phyloP scores from a whole-genome alignment of 2,329 filamentous ascomycete species.

The Colletotrichum agaves region DNA sequence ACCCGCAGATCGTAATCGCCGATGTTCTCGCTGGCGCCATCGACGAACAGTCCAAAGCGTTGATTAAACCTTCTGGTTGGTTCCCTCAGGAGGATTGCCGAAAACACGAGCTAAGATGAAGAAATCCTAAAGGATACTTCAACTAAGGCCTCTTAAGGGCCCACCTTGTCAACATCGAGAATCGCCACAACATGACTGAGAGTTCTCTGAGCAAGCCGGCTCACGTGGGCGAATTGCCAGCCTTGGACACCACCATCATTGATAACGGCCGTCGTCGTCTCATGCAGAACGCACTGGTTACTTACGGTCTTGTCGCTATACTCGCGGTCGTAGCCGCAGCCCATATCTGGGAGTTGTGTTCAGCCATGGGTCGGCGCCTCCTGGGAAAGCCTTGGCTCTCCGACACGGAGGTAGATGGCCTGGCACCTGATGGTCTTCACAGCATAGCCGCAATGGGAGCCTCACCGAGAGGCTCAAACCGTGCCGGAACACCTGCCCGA shows the following conservation, averaged over 20 bases:
- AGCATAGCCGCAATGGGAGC: not conserved
- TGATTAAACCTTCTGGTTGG: not conserved
- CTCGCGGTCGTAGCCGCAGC: not conserved
- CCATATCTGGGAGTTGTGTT: not conserved
- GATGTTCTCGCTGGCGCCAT: not conserved
- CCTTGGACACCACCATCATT: not conserved
- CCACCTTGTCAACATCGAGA: slow-evolving; percentile 1
- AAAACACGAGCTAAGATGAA: not conserved
- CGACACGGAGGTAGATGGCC: not conserved
- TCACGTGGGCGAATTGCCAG: not conserved
- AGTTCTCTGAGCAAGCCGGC: not conserved
- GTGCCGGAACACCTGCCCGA: not conserved
- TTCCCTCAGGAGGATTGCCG: not conserved
- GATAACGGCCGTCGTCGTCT: not conserved
- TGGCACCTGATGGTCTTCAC: not conserved
- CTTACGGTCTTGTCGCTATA: not conserved
- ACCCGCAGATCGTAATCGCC: not conserved
- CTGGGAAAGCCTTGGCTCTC: not conserved
- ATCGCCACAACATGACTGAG: not conserved
- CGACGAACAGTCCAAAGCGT: not conserved
- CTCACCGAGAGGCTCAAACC: not conserved
- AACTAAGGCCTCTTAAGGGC: not conserved
- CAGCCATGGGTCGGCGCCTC: not conserved
- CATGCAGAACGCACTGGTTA: not conserved
- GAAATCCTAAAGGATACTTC: not conserved